Evolutionary conservation across 179 eudicot species (phyloP), one percentile per base, ranked within the genome.

Genomic region (Camellia oleifera): DNA sequence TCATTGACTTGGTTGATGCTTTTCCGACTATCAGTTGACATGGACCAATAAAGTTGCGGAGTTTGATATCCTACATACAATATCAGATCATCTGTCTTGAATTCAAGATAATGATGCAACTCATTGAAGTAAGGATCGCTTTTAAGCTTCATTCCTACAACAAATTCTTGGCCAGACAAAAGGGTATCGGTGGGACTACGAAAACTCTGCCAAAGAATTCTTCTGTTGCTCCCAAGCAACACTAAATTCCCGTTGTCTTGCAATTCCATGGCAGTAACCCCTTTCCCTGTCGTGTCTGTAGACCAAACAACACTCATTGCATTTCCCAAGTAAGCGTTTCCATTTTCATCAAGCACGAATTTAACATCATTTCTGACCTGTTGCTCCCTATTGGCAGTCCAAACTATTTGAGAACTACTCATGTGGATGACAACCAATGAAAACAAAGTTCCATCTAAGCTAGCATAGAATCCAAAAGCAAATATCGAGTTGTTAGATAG

Each of bases 41-140:
- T 76, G 52, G 91, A 81, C 91, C 93, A 90, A 44, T 90, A 90
- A 32, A 81, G 63, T 54, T 90, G 91, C 0, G 91, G 90, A 50
- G 84, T 84, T n/a, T 61, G 81, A 62, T 85, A 84, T 23, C 82
- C 88, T 17, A 83, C 84, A 65, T 67, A 80, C 60, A 89, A 86
- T 72, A 83, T 72, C 88, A 90, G 9, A 81, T 88, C 90, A 77
- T 88, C 89, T 0, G 81, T 75, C 52, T 73, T 78, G 0, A 88
- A 81, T 80, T 88, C 87, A 46, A 90, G 89, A 45, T 80, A 82
- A 64, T 88, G 83, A 26, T 82, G 84, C 85, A 90, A 80, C 69
- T 83, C 82, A 52, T 32, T 18, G 74, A 10, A 58, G 26, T 42
- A 69, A 0, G 85, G 88, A 63, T 65, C 78, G 69, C 91, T 90